Evolutionary conservation across 140 eudicot species (phyloP), one percentile per base, ranked within the genome.

Genomic region (Eryngium alpinum): DNA sequence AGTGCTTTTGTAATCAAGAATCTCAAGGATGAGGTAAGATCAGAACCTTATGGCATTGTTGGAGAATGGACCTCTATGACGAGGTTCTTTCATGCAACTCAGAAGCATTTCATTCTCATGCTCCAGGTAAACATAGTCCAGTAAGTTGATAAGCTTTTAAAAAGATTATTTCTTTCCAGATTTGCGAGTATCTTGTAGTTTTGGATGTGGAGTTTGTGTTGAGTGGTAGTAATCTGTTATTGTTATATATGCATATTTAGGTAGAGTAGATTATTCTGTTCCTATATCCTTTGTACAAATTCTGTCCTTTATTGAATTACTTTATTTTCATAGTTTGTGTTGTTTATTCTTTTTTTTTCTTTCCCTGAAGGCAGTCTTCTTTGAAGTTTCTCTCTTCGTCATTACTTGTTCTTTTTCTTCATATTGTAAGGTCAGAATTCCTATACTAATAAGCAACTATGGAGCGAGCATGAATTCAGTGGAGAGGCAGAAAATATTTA

Each of bases 31-130:
- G 97, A 88, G 53, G 89, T 77, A n/a, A 78, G 33, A 49, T 73
- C 63, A 44, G 81, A 80, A 53, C 72, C 80, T 27, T 44, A 69
- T 67, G 92, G 90, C 81, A 81, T 73, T 80, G 88, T 77, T 97
- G 87, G 24, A 88, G 88, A 77, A 82, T 83, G 67, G 92, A 87
- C 82, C 93, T 95, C 62, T 86, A 85, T 83, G 84, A 89, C 72
- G 93, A 92, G 84, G 99, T 95, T 78, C 89, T 95, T 81, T 83
- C 89, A 60, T 84, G 86, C 85, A 85, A 89, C 86, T 56, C 92
- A 27, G 90, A 91, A 80, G 97, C 97, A 51, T 92, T 71, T 5
- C 49, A 71, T 44, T 32, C 46, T 16, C 50, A 33, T 71, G 25
- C 22, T n/a, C 76, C 76, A 71, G 76, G 76, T 71, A 71, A 71